Base-by-base conservation (phyloP, 2,329 filamentous ascomycete genomes). In the Coccinonectria pachysandricola region DNA sequence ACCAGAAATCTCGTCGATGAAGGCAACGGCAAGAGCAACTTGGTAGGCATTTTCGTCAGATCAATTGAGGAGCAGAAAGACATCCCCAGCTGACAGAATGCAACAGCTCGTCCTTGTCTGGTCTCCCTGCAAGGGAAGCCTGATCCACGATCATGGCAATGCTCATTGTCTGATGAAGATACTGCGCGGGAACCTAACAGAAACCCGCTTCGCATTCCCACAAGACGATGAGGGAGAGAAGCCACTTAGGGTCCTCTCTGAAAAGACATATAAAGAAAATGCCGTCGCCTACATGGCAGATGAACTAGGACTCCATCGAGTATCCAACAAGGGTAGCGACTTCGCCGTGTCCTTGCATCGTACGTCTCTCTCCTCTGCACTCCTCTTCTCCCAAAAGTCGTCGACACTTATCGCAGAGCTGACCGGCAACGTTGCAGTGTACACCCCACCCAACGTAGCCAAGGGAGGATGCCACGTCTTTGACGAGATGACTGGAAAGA, bases 151-250 rank as follows among this genome's bases (percentile, higher is more conserved):
- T 52, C 80, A 85, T 54, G 79, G 78, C 49, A 83, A 88, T 35
- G 83, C 86, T 19, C 87, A 94, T 53, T 95, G 87, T 56, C 64
- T 94, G 43, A 94, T 94, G 84, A 93, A 79, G 64, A 76, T 88
- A 39, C 68, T 94, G 36, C 75, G 75, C 42, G 87, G 87, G 23
- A 69, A 65, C 35, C 62, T 94, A 34, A 81, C 75, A 42, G 87
- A 95, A 60, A 87, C 82, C 11, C 71, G 83, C 33, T 94, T 84
- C 54, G 68, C 69, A 26, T 86, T 81, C 59, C 86, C 86, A 1
- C 50, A 62, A 24, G 51, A 52, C 12, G 36, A 44, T 16, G 52
- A 56, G 24, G 56, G 64, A 24, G 59, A 66, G 24, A 60, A 62
- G 5, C 74, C 76, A 3, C 75, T 81, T 54, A 50, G 62, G 33